Evolutionary conservation across 345 rosid genomes (phyloP), one percentile per base, ranked within the genome.

Genomic region (Boechera stricta): DNA sequence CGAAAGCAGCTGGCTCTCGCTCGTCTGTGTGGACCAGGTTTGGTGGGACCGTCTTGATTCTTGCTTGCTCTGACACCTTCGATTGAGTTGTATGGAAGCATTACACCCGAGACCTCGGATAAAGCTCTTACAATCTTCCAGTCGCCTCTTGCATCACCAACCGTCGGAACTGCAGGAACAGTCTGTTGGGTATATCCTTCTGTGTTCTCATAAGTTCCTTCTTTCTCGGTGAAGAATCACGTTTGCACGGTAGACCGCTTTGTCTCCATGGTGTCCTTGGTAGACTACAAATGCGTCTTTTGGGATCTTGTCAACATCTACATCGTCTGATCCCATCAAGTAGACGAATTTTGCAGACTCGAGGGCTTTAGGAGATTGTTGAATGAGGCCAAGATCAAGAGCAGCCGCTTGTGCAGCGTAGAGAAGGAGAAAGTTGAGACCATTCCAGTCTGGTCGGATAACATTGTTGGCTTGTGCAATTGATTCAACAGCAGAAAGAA

Each of bases 341-440:
- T 91, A 94, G 26, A 92, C 87, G 28, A 94, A 90, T 71, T 90
- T 94, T n/a, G 93, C 95, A 4, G 92, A 79, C 82, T 88, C 87
- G 0, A 94, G 77, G 77, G 91, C 80, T 67, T 86, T 81, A 32
- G 71, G 74, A 6, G 97, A 86, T 72, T 84, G 90, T 36, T 97
- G 97, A 18, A 91, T 82, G 56, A 91, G 97, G 41, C 98, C 98
- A 16, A 94, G 98, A 79, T 94, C 98, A 31, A 94, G 97, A 35
- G 98, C 88, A 10, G 98, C 97, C 47, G 97, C 98, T 82, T 94
- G 98, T 56, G 97, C 94, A 67, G 98, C 98, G 80, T 85, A 87
- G 42, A 83, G 84, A 74, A 94, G 98, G 79, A 94, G 82, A 38
- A 86, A 87, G 80, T 91, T 94, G 71, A 85, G 85, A 12, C 97